Base-by-base conservation (phyloP, 768 basidiomycete genomes). In the Lactifluus hygrophoroides region DNA sequence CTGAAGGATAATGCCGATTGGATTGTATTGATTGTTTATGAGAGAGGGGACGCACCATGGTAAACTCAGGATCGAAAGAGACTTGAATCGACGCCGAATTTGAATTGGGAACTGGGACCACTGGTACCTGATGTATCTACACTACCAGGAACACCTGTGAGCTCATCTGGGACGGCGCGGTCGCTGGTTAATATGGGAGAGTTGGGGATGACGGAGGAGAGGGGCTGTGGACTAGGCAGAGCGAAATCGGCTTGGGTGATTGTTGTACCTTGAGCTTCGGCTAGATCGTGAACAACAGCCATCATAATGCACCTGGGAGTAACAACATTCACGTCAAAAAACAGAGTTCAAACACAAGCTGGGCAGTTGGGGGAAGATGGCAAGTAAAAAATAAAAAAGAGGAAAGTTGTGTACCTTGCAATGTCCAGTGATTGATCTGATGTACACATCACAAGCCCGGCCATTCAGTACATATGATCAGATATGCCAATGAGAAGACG, bases 391-490 rank as follows among this genome's bases (percentile, higher is more conserved):
- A n/a, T n/a, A n/a, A n/a, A n/a, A n/a, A n/a, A n/a, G n/a, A n/a
- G n/a, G n/a, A n/a, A n/a, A n/a, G n/a, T n/a, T 54, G 34, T 80
- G 51, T 59, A 90, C 90, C 86, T 87, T 66, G 87, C 70, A 27
- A 88, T 70, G 69, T 90, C 88, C 8, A 92, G 77, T 0, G 75
- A 77, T n/a, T 72, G 51, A 66, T 90, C 90, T 0, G 90, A 85
- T 5, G 83, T 80, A 60, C 92, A 88, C 83, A 99, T 86, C 3
- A 92, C 86, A 43, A 98, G 78, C n/a, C 97, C 69, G 2, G 92
- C 87, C 95, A 99, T 97, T 47, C 95, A 77, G 69, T 93, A 90
- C 95, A 96, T 97, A 67, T 97, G 94, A 70, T 98, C 95, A 8
- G 92, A 85, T 62, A 97, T 94, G 47, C 40, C 46, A 14, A 30